phyloP scores from a whole-genome alignment of 345 rosid genomes.

The Citrus glauca region DNA sequence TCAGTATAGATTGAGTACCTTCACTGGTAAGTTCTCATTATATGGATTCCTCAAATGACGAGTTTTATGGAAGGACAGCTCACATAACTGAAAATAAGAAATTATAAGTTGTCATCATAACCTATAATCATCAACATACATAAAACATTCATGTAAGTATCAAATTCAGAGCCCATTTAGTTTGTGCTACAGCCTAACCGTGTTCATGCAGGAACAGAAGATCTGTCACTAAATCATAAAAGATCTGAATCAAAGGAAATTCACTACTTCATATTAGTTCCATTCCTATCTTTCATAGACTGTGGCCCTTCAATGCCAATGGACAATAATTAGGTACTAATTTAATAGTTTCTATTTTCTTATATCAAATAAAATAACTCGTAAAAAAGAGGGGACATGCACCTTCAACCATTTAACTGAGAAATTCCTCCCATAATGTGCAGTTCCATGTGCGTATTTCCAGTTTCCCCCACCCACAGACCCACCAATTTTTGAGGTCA shows the following conservation, averaged over 20 bases:
- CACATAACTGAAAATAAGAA: slow-evolving; percentile 68
- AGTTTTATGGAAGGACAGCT: slow-evolving; percentile 91
- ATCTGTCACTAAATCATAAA: not conserved
- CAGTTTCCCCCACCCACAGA: slow-evolving; percentile 87
- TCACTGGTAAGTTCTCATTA: slow-evolving; percentile 96
- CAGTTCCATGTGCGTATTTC: slow-evolving; percentile 99
- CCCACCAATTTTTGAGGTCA: slow-evolving; percentile 95
- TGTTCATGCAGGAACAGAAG: not conserved
- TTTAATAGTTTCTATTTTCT: not conserved
- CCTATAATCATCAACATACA: not conserved
- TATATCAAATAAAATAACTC: not conserved
- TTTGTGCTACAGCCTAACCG: too few relatives aligned
- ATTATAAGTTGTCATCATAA: slow-evolving; percentile 21
- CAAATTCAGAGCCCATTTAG: not conserved
- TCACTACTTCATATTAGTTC: not conserved
- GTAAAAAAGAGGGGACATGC: not conserved
- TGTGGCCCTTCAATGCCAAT: not conserved
- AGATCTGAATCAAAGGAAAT: not conserved
- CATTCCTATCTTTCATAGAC: not conserved
- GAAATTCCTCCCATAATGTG: slow-evolving; percentile 95
- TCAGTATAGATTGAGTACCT: slow-evolving; percentile 44
- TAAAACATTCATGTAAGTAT: not conserved
- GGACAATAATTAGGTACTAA: not conserved
- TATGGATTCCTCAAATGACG: slow-evolving; percentile 92
- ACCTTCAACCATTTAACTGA: slow-evolving; percentile 99